Evolutionary conservation across 805 yeast species (phyloP).

Genomic region (Tetrapisispora nanseiensis): DNA sequence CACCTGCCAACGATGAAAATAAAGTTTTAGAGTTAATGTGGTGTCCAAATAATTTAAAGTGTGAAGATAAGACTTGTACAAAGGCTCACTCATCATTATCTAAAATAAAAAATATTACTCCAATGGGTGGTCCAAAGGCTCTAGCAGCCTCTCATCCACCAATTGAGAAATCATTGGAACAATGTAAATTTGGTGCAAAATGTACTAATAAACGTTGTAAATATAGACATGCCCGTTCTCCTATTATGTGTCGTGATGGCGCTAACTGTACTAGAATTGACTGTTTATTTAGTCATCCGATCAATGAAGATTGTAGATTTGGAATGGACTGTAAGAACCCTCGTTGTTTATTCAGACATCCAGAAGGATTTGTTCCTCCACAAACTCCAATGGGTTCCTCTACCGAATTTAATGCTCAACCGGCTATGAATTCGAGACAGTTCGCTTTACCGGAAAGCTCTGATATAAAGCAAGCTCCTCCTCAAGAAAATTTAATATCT

Average conservation of each 20-base stretch:
- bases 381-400: conserved; percentile 22
- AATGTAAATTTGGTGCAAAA: conserved; percentile 67
- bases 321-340: conserved; percentile 65
- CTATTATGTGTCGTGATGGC: conserved; percentile 74
- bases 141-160: conserved; percentile 10
- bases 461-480: conserved; percentile 58
- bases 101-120: conserved; percentile 31
- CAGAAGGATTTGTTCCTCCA: conserved; percentile 55
- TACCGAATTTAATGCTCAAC: conserved; percentile 20
- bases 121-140: conserved; percentile 16
- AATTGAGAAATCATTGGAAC: conserved; percentile 53
- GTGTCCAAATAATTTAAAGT: conserved; percentile 64
- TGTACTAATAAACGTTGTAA: conserved; percentile 76
- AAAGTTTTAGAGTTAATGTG: conserved; percentile 58
- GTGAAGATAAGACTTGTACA: conserved; percentile 51
- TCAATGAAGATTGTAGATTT: conserved; percentile 69
- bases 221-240: conserved; percentile 72
- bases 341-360: conserved; percentile 68
- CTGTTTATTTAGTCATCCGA: conserved; percentile 77
- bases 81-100: conserved; percentile 80
- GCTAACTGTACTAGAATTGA: conserved; percentile 66
- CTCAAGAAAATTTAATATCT: conserved; percentile 31
- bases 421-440: conserved; percentile 45
- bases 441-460: conserved; percentile 73
- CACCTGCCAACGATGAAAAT: conserved; percentile 71